These are phyloP conservation scores for Penicillium longicatenatum DNA, from an alignment of 495 filamentous ascomycete species.

Conservation along the genomic window DNA sequence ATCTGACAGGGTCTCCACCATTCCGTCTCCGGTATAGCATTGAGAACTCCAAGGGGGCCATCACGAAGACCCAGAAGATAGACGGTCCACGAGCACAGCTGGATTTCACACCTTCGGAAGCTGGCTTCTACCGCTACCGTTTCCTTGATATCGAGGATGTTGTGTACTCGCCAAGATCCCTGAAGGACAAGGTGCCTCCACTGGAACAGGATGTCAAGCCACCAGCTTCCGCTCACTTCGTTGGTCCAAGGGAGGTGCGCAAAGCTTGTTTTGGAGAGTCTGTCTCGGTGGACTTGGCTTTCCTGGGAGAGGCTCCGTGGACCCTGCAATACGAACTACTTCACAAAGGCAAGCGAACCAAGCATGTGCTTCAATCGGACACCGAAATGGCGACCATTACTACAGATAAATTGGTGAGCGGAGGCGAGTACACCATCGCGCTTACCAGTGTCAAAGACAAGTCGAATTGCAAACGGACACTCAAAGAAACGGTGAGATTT, in stretches of 20 bases:
- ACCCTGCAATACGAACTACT: slow-evolving; percentile 91
- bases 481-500: slow-evolving; percentile 81
- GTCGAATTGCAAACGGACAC: slow-evolving; percentile 77
- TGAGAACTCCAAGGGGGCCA: slow-evolving; percentile 57
- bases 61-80: slow-evolving; percentile 54
- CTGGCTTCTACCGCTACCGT: slow-evolving; percentile 83
- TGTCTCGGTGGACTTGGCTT: slow-evolving; percentile 67
- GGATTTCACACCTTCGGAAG: slow-evolving; percentile 76
- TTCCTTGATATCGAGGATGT: slow-evolving; percentile 79
- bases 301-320: slow-evolving; percentile 83
- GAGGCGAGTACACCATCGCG: slow-evolving; percentile 85
- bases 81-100: slow-evolving; percentile 73
- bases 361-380: slow-evolving; percentile 64
- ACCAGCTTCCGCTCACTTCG: slow-evolving; percentile 76
- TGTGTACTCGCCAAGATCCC: slow-evolving; percentile 62
- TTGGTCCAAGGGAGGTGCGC: slow-evolving; percentile 51
- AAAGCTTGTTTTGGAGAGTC: slow-evolving; percentile 81
- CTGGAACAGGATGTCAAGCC: slow-evolving; percentile 92
- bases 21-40: slow-evolving; percentile 77
- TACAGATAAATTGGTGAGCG: slow-evolving; percentile 70
- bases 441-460: slow-evolving; percentile 83
- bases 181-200: slow-evolving; percentile 55
- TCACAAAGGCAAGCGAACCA: slow-evolving; percentile 81
- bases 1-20: slow-evolving; percentile 86
- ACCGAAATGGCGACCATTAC: slow-evolving; percentile 63